These are phyloP conservation scores for Pythium sukuiense DNA, from an alignment of 352 stramenopile genomes.

Conservation along the genomic window DNA sequence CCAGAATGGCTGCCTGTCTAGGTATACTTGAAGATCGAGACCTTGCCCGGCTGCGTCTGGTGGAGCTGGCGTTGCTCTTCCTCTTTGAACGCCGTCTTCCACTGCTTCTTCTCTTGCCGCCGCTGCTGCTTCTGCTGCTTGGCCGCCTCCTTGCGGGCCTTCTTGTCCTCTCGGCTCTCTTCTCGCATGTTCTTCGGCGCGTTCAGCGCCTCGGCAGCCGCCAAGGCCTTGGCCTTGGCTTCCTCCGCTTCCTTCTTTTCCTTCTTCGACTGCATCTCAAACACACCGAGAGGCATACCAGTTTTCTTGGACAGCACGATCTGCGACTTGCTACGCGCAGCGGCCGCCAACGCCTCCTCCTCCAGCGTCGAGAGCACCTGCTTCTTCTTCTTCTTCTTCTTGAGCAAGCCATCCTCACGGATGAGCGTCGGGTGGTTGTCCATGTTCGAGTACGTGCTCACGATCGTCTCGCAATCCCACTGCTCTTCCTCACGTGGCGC, in stretches of 20 bases:
- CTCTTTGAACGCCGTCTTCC: conserved; percentile 91
- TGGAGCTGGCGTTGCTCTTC: conserved; percentile 84
- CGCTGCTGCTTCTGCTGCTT: conserved; percentile 91
- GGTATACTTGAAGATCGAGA: conserved; percentile 79
- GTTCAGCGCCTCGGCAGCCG: neutral
- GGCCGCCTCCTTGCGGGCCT: conserved; percentile 87
- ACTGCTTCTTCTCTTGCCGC: conserved; percentile 94
- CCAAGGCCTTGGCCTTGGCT: conserved; percentile 7
- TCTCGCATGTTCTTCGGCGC: conserved; percentile 50
- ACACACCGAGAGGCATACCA: conserved; percentile 92
- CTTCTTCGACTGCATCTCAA: conserved; percentile 47
- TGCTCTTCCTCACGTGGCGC: conserved; percentile 55
- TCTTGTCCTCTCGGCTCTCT: conserved; percentile 94
- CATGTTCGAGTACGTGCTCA: conserved; percentile 98
- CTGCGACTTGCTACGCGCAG: conserved; percentile 47
- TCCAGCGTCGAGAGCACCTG: conserved; percentile 30
- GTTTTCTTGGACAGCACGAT: conserved; percentile 95
- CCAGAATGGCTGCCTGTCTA: conserved; percentile 1
- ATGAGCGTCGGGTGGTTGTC: conserved; percentile 97
- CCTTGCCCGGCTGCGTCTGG: conserved; percentile 58
- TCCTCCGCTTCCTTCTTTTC: conserved; percentile 24
- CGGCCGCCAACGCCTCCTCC: conserved; percentile 25
- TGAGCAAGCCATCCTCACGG: conserved; percentile 49
- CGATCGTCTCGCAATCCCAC: conserved; percentile 98
- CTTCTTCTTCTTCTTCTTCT: conserved; percentile 86